Base-by-base conservation (phyloP, 1,139 yeast genomes). In the Candida sanyaensis region DNA sequence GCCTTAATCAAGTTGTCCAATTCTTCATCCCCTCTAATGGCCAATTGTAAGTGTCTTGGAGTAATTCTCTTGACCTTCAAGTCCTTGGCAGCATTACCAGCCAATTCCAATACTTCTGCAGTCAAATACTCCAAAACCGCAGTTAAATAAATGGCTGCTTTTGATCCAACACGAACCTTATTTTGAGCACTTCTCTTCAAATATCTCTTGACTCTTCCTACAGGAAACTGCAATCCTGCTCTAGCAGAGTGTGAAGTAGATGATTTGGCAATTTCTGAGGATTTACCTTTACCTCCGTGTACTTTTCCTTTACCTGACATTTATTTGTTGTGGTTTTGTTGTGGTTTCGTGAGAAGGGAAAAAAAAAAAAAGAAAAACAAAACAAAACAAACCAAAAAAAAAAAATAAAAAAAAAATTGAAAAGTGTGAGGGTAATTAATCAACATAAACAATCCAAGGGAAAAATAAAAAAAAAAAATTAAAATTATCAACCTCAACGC, bases 61-160 rank as follows among this genome's bases (percentile, higher is more conserved):
- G 98, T 92, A 71, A 93, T 93, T 83, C 99, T 89, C 79, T 95
- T 91, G 66, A 93, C 96, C 75, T 93, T 92, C 75, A 93, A 83
- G 71, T 95, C 99, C 75, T 93, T 92, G 55, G 99, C 99, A 31
- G 99, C 99, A 67, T 93, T 92, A 68, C 99, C 99, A 41, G 99
- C 99, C 77, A 93, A 81, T 76, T 93, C 99, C 69, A 93, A 83
- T 46, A 93, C 97, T 77, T 93, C 99, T 43, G 99, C 99, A 48
- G 99, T 93, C 68, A 93, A 80, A 73, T 93, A 93, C 71, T 93
- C 99, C 64, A 93, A 80, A 45, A 93, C 99, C 4, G 99, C 98
- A 49, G 99, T 92, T 63, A 93, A 80, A 71, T 92, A 93, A 57
- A 93, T 93, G 56, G 99, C 98, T 43, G 97, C 95, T 70, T 93